Conservation (phyloP, 2,329 filamentous ascomycete species). For the Blastomyces emzantsi region DNA sequence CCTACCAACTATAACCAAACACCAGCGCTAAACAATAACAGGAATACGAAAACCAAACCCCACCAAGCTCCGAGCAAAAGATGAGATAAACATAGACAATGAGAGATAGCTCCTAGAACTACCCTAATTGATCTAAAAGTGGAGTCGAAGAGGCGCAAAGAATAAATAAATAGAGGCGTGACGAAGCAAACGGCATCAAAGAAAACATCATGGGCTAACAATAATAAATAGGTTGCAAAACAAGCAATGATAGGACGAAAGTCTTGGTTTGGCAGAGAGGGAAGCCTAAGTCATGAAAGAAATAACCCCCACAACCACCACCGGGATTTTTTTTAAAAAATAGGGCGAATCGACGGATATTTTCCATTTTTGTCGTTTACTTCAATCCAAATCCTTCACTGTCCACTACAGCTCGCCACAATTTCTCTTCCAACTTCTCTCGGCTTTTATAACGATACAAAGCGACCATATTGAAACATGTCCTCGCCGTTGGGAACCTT, state of each 20-base stretch:
- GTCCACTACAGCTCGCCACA: constrained; percentile 81
- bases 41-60: constrained; percentile 29
- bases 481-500: constrained; percentile 75
- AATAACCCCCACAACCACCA: not conserved
- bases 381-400: constrained; percentile 91
- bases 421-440: constrained; percentile 57
- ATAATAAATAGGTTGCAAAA: not conserved
- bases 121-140: not conserved
- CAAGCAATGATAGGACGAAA: not conserved
- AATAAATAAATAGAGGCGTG: not conserved
- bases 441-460: constrained; percentile 63
- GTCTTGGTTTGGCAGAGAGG: not conserved
- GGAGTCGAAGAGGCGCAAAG: not conserved
- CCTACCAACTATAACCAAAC: not conserved
- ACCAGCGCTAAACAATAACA: constrained; percentile 2
- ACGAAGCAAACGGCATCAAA: not conserved
- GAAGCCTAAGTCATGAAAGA: not conserved
- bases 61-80: not conserved
- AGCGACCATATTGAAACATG: constrained; percentile 80
- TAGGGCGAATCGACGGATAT: not conserved
- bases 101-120: not conserved
- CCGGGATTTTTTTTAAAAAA: not conserved
- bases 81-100: not conserved
- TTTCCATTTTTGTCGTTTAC: constrained; percentile 31
- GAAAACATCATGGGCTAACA: not conserved